Evolutionary conservation across 352 stramenopile genomes (phyloP), one percentile per base, ranked within the genome.

Genomic region (Globisporangium cylindrosporum): DNA sequence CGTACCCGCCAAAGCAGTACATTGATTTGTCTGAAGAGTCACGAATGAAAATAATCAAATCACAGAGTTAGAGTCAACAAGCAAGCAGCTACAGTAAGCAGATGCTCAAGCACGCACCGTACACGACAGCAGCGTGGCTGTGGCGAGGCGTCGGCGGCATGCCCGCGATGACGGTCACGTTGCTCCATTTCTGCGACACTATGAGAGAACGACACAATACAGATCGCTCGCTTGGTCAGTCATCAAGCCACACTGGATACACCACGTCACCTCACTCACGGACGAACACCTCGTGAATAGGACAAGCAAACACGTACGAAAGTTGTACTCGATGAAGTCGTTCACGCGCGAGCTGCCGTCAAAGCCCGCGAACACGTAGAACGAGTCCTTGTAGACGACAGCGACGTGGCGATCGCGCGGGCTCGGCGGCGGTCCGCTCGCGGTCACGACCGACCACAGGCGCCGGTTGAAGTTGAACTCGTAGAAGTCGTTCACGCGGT

Each of bases 331-430:
- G 74, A 98, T 90, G 76, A 99, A 98, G 69, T 98, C 94, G 72
- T 98, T 98, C 34, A 98, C 89, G 29, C 96, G 86, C 61, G 84
- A 90, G 67, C 81, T 93, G 27, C 96, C 96, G 73, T 98, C 91
- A 68, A 98, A 99, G 29, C 96, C 95, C 1, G 86, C 93, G 60
- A 98, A 98, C 12, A 99, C 90, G 70, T 97, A 98, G 73, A 99
- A 97, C 53, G 85, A 92, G 67, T 97, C 91, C 51, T 92, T 92
- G 79, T 98, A 95, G 4, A 97, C 90, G 29, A 98, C 90, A 4
- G 92, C 91, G 14, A 98, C 88, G 76, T 99, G 96, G 60, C 96
- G 91, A 84, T 99, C 96, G 54, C 96, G 89, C 60, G 96, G 93
- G 70, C 80, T 97, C 15, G 96, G 94, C 34, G 77, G 84, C 24